Percentiles rank a stretch among this genome's conserved stretches.
Evolutionary conservation across 495 filamentous ascomycete species (phyloP).

Genomic region (Venustampulla echinocandica): DNA sequence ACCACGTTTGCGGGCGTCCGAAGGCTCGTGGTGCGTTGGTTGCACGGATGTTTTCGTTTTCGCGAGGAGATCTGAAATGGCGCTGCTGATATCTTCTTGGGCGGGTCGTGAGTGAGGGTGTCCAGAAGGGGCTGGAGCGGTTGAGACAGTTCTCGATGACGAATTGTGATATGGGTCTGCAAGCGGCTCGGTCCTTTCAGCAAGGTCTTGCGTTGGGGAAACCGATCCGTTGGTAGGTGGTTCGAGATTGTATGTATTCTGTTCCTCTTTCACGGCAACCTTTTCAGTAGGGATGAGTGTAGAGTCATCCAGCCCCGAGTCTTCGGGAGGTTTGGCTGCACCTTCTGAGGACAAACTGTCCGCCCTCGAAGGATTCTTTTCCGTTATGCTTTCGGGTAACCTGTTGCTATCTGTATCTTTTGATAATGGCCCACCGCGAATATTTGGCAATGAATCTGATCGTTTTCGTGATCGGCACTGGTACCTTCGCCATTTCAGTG

Average conservation of each 20-base stretch:
- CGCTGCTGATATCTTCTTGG: conserved; percentile 19
- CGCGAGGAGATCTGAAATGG: conserved; percentile 13
- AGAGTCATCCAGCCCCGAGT: conserved; percentile 4
- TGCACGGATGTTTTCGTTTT: conserved; percentile 8
- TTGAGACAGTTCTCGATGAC: conserved; percentile 23
- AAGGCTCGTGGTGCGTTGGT: conserved; percentile 1
- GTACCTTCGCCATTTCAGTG: conserved; percentile 38
- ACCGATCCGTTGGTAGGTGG: conserved; percentile 25
- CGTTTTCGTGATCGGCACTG: conserved; percentile 11
- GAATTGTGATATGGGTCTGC: conserved; percentile 18
- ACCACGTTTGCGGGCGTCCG: conserved; percentile 20
- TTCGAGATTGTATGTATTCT: conserved; percentile 16
- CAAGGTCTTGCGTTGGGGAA: conserved; percentile 17
- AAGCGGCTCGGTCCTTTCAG: conserved; percentile 19
- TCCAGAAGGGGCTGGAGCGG: conserved; percentile 19
- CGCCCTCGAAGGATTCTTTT: neutral
- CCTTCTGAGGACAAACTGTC: conserved; percentile 1
- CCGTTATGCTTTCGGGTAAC: conserved; percentile 1
- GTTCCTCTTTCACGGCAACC: conserved; percentile 8
- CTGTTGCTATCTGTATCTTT: neutral
- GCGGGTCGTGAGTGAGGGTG: conserved; percentile 15
- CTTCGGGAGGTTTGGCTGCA: neutral
- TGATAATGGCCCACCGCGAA: neutral
- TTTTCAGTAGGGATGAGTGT: neutral
- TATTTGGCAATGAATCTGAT: conserved; percentile 5